Evolutionary conservation across 108 stramenopile species (phyloP).

Genomic region (Nitzschia palea): DNA sequence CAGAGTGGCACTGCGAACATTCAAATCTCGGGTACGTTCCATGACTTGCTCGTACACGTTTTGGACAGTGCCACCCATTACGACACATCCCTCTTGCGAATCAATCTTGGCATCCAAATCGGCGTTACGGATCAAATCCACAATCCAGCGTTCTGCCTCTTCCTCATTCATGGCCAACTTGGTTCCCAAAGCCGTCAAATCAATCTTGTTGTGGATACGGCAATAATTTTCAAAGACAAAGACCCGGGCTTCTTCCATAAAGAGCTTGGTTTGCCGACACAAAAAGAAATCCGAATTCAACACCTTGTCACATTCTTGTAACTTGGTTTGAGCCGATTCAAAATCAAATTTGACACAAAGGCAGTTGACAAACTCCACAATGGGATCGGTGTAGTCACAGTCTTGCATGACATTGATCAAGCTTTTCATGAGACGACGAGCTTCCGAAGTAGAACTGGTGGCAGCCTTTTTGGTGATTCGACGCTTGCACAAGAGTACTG

Average conservation of each 20-base stretch:
- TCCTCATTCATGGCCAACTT: conserved; percentile 94
- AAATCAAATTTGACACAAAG: conserved; percentile 98
- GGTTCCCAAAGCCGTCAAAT: conserved; percentile 89
- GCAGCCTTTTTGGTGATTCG: conserved; percentile 77
- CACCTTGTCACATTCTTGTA: conserved; percentile 84
- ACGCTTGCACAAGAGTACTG: conserved; percentile 94
- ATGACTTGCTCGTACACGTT: conserved; percentile 92
- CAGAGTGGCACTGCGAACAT: conserved; percentile 77
- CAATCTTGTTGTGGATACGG: conserved; percentile 98
- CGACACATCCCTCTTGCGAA: conserved; percentile 89
- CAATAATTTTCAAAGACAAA: conserved; percentile 99
- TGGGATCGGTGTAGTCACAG: conserved; percentile 95
- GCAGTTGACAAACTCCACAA: conserved; percentile 96
- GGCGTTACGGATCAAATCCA: conserved; percentile 95
- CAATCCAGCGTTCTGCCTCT: conserved; percentile 98
- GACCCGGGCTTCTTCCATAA: conserved; percentile 98
- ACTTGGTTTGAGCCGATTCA: conserved; percentile 91
- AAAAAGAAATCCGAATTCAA: conserved; percentile 96
- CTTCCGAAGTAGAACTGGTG: conserved; percentile 54
- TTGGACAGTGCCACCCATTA: conserved; percentile 87
- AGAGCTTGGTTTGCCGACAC: conserved; percentile 88
- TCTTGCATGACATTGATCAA: conserved; percentile 91
- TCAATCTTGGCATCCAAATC: conserved; percentile 97
- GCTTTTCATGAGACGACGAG: conserved; percentile 76
- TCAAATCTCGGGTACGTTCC: conserved; percentile 95